Base-by-base conservation (phyloP, 1,139 yeast species). In the Barnettozyma hawaiiensis region DNA sequence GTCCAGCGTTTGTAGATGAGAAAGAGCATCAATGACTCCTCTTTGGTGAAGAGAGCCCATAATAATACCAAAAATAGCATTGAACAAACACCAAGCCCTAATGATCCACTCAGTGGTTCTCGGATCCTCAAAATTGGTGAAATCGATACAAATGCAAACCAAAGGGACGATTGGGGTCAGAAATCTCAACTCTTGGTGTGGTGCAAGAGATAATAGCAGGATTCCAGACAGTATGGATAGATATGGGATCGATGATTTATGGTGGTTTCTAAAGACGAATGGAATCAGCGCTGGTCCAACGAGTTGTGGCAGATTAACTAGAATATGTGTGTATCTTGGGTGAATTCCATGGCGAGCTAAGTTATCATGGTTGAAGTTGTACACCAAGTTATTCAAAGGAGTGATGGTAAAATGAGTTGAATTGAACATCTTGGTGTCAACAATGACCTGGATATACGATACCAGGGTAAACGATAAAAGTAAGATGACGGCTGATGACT, bases 131-230 rank as follows among this genome's bases (percentile, higher is more conserved):
- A 53, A 54, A 18, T 54, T 59, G 24, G 61, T 58, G 41, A 73
- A 61, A 55, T 78, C 81, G 48, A 82, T 71, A 48, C 86, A 76
- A 42, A 81, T 73, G 52, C 85, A 76, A 7, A 81, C 60, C 7
- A 90, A 64, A 0, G 97, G 97, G 1, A 85, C 66, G 18, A 82
- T 57, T 0, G 98, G 98, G 1, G 81, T 56, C 37, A 94, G 64
- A 60, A 94, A 94, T 37, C 99, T 69, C 22, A 86, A 69, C 59
- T 94, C 99, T 60, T 94, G 98, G 59, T 94, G 99, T 9, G 95
- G 95, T 12, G 87, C 71, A 0, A 77, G 5, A 0, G 97, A 86
- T 22, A 92, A 68, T 5, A 77, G 46, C 0, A 67, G 5, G 1
- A 86, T 31, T 0, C 90, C 95, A 12, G 95, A 78, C 1, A 74